Conservation (phyloP, 208 protist species). For the Wallacemonas sp. region DNA sequence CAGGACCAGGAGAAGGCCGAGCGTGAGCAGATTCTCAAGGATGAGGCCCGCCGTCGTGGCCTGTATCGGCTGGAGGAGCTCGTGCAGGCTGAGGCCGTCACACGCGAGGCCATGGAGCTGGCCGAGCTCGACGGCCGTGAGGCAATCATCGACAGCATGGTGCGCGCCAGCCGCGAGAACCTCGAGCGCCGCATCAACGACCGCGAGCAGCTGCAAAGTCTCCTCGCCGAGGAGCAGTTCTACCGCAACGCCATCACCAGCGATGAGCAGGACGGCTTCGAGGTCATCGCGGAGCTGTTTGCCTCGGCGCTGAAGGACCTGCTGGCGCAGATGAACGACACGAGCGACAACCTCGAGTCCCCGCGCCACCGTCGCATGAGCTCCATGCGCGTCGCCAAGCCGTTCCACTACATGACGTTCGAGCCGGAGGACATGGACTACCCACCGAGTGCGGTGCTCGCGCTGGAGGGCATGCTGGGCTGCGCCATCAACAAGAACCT, state of each 20-base stretch:
- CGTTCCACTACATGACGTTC: slow-evolving; percentile 91
- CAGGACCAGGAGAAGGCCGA: slow-evolving; percentile 45
- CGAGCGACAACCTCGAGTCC: slow-evolving; percentile 27
- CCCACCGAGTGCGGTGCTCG: slow-evolving; percentile 64
- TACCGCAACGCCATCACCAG: slow-evolving; percentile 56
- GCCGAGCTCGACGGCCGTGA: slow-evolving; percentile 52
- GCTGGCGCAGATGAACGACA: slow-evolving; percentile 26
- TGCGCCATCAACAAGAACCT: slow-evolving; percentile 89
- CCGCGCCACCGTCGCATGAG: slow-evolving; percentile 49
- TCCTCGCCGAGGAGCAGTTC: slow-evolving; percentile 68
- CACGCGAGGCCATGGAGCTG: slow-evolving; percentile 48
- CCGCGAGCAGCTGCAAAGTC: slow-evolving; percentile 39
- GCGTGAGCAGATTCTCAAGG: slow-evolving; percentile 41
- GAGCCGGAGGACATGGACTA: slow-evolving; percentile 84
- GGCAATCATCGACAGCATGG: slow-evolving; percentile 48
- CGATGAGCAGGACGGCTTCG: slow-evolving; percentile 77
- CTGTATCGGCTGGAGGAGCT: slow-evolving; percentile 60
- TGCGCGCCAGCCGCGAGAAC: slow-evolving; percentile 50
- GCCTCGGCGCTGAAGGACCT: slow-evolving; percentile 47
- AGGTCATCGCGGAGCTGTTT: slow-evolving; percentile 66
- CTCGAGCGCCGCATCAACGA: slow-evolving; percentile 63
- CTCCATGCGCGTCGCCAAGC: slow-evolving; percentile 59
- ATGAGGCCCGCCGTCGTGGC: slow-evolving; percentile 52
- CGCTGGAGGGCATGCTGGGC: slow-evolving; percentile 81
- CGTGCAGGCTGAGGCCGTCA: slow-evolving; percentile 38